Percentiles rank a stretch among this genome's conserved stretches.
Conservation (phyloP, 2,329 filamentous ascomycete genomes). For the Claviceps arundinis region DNA sequence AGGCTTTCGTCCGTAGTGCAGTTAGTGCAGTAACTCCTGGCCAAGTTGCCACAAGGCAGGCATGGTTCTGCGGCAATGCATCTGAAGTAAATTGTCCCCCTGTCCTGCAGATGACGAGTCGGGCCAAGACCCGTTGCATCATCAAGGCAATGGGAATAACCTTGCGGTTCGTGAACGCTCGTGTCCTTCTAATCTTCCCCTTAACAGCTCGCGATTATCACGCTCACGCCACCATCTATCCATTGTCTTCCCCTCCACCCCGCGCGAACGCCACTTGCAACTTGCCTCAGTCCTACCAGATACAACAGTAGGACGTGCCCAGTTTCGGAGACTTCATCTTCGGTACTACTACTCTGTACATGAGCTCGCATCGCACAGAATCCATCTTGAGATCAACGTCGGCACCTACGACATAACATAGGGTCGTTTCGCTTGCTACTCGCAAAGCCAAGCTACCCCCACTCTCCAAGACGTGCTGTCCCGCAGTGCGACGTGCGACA, state of each 20-base stretch:
- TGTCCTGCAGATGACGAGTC: slow-evolving; percentile 1
- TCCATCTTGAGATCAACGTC: background rate
- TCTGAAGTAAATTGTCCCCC: background rate
- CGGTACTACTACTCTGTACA: background rate
- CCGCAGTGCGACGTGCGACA: slow-evolving; percentile 1
- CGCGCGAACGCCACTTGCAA: slow-evolving; percentile 5
- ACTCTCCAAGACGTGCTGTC: background rate
- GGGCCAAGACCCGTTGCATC: background rate
- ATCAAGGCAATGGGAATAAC: background rate
- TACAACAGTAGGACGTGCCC: background rate
- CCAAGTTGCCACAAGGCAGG: background rate
- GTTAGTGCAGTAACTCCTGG: no score
- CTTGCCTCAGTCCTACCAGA: background rate
- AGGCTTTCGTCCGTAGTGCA: no score
- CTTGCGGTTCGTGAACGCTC: background rate
- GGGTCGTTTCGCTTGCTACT: background rate
- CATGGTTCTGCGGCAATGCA: background rate
- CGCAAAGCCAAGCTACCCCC: background rate
- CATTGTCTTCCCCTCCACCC: slow-evolving; percentile 2
- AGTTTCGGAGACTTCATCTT: background rate
- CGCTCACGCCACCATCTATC: background rate
- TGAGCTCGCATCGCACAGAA: background rate
- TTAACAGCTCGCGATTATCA: background rate
- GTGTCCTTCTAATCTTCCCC: background rate
- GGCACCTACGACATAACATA: background rate